A percentile compares a stretch with the other conserved stretches of the same genome.
phyloP scores from a whole-genome alignment of 2,329 filamentous ascomycete species.

The Fusarium pseudocircinatum region DNA sequence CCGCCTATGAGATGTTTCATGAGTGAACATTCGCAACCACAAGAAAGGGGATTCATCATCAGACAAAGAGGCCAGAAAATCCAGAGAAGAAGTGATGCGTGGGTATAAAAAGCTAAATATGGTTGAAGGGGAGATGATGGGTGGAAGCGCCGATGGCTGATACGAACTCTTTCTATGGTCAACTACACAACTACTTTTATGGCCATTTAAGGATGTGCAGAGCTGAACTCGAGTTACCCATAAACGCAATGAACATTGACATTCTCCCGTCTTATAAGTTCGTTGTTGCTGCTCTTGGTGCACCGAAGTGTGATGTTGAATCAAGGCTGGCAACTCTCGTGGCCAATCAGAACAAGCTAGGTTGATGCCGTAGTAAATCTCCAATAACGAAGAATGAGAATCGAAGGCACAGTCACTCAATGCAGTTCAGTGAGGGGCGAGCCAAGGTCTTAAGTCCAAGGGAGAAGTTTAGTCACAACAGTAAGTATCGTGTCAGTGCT shows the following conservation, averaged over 20 bases:
- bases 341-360: slow-evolving; percentile 25
- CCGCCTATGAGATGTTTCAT: slow-evolving; percentile 31
- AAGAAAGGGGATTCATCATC: slow-evolving; percentile 10
- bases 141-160: not conserved
- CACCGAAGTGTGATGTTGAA: slow-evolving; percentile 24
- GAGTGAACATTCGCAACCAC: slow-evolving; percentile 10
- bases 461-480: slow-evolving; percentile 36
- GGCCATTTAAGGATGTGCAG: not conserved
- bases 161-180: not conserved
- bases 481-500: slow-evolving; percentile 35
- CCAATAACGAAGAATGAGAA: slow-evolving; percentile 6
- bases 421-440: not conserved
- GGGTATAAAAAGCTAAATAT: not conserved
- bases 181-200: not conserved
- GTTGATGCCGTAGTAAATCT: slow-evolving; percentile 19
- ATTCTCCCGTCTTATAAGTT: slow-evolving; percentile 2
- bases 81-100: not conserved
- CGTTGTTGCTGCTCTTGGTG: slow-evolving; percentile 4
- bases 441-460: not conserved
- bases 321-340: slow-evolving; percentile 18
- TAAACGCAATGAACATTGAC: slow-evolving; percentile 24
- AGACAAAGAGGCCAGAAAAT: not conserved
- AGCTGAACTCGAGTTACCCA: not conserved
- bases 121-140: not conserved
- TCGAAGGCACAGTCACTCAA: not conserved